Base-by-base conservation (phyloP, 768 basidiomycete species). In the Saitozyma podzolica region DNA sequence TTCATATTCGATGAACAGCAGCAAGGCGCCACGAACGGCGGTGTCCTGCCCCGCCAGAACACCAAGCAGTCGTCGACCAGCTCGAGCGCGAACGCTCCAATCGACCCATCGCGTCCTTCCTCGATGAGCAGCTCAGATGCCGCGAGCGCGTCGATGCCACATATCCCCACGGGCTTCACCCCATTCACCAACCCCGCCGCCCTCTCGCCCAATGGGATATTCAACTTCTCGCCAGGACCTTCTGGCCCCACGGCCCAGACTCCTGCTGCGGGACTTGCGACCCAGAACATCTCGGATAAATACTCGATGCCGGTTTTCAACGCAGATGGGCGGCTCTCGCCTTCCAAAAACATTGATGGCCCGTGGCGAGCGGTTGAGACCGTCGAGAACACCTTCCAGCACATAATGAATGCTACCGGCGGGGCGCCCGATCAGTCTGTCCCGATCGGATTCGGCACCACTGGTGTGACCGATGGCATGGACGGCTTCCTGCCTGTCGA, bases 161-260 rank as follows among this genome's bases (percentile, higher is more conserved):
- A 14, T 7, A 49, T 59, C 58, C 13, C 17, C 17, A 3, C 17
- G 17, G 51, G 51, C 19, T 29, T 52, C 51, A 52, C 51, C 16
- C 51, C 51, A 7, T 52, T 52, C 51, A 52, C 51, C 3, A 29
- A 16, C 13, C 17, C 17, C 13, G 51, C 11, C 13, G 47, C 17
- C 9, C 59, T 75, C 10, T 70, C 74, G 1, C 74, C 74, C 9
- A 70, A 65, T 40, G 67, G 63, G 19, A 50, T 75, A 14, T 75
- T 75, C 65, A 75, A 69, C 58, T 75, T 75, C 49, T 72, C 74
- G 4, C 73, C 73, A 16, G 70, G 59, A 13, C 72, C 72, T 9
- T 47, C 59, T 40, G 65, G 63, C 8, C 68, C 62, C 8, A 37
- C 50, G 6, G 56, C 48, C 10, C 29, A 29, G 29, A 29, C 29